Evolutionary conservation across 495 filamentous ascomycete species (phyloP).

Genomic region (Sporormia fimetaria): DNA sequence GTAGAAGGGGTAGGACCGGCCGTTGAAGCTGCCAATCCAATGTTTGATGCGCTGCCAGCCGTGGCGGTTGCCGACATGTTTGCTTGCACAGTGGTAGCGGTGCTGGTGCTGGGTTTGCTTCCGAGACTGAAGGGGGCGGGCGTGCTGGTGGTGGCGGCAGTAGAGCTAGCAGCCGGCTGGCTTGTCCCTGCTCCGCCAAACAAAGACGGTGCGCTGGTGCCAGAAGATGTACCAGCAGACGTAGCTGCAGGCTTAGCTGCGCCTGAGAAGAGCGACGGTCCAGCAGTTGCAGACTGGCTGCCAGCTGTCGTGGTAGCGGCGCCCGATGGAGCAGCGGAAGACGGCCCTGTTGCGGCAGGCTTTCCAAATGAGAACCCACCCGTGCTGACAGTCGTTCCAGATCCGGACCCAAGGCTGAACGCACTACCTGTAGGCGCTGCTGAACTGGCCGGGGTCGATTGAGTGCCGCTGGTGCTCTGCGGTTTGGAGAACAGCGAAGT

Average conservation of each 20-base stretch:
- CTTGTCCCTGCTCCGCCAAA: constrained; percentile 17
- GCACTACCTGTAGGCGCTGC: constrained; percentile 26
- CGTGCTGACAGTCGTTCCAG: background rate
- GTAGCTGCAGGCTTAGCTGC: constrained; percentile 7
- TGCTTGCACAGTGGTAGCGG: constrained; percentile 25
- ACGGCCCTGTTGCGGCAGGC: background rate
- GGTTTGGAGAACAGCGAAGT: background rate
- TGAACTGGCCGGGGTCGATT: constrained; percentile 7
- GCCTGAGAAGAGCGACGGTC: constrained; percentile 8
- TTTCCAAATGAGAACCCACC: constrained; percentile 1
- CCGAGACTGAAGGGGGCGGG: constrained; percentile 26
- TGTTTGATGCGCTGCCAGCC: constrained; percentile 27
- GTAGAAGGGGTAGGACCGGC: constrained; percentile 62
- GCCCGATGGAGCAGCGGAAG: background rate
- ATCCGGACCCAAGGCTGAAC: constrained; percentile 28
- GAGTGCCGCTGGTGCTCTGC: background rate
- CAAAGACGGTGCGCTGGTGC: constrained; percentile 15
- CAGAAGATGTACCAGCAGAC: constrained; percentile 22
- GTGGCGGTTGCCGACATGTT: constrained; percentile 23
- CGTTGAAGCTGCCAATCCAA: constrained; percentile 53
- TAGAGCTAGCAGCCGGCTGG: constrained; percentile 17
- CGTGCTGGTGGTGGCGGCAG: constrained; percentile 22
- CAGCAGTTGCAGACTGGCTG: background rate
- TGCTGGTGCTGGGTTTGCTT: constrained; percentile 12
- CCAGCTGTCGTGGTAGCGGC: constrained; percentile 1